These are phyloP conservation scores for Trifolium repens DNA, from an alignment of 306 rosid genomes.

Conservation along the genomic window DNA sequence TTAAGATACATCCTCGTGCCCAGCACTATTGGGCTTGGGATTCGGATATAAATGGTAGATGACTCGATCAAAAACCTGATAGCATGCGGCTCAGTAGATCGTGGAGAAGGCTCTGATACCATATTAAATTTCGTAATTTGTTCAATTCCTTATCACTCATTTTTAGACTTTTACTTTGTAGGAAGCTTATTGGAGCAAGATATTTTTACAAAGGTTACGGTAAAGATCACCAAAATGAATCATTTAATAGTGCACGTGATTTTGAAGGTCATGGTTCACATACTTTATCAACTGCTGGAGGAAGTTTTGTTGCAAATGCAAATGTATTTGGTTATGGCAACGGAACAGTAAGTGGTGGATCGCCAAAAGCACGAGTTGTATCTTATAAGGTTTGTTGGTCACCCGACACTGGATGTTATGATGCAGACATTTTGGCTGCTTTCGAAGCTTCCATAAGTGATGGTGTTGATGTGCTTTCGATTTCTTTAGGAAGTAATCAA, in stretches of 20 bases:
- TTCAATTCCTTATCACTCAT: too few relatives aligned
- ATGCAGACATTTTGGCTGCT: conserved; percentile 9
- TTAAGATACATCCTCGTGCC: too few relatives aligned
- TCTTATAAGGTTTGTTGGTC: conserved; percentile 1
- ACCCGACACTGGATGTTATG: not conserved
- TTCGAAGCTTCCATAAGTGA: conserved; percentile 19
- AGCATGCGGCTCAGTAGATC: too few relatives aligned
- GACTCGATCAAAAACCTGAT: too few relatives aligned
- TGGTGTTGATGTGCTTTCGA: conserved; percentile 5
- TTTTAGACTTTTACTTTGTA: too few relatives aligned
- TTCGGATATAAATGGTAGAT: too few relatives aligned
- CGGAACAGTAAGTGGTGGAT: conserved; percentile 22
- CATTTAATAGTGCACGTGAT: conserved; percentile 8
- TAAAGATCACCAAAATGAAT: not conserved
- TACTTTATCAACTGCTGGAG: conserved; percentile 15
- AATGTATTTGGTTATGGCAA: not conserved
- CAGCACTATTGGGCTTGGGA: too few relatives aligned
- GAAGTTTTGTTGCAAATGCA: not conserved
- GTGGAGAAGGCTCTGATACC: too few relatives aligned
- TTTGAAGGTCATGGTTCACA: not conserved
- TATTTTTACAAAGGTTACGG: not conserved
- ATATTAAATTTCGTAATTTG: too few relatives aligned
- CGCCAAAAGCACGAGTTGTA: conserved; percentile 19
- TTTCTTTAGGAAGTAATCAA: not conserved
- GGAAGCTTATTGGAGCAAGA: conserved; percentile 17